These are phyloP conservation scores for Alternaria sp. DNA, from an alignment of 2,329 filamentous ascomycete genomes.

Conservation along the genomic window DNA sequence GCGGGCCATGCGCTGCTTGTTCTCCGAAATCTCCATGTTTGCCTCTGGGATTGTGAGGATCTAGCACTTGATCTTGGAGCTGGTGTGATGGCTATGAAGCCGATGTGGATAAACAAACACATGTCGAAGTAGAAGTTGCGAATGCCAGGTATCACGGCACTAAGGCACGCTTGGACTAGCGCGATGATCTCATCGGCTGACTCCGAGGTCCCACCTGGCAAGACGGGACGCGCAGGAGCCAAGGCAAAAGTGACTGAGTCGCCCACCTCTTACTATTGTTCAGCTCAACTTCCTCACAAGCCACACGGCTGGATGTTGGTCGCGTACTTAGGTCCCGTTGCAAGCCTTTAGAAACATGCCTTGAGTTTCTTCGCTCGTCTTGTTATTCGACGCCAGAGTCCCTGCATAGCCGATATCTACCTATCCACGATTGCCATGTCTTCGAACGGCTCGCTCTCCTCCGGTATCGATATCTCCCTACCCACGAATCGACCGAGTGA, in stretches of 20 bases:
- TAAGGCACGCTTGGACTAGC: neutral
- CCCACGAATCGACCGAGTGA: constrained; percentile 37
- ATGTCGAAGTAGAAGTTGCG: neutral
- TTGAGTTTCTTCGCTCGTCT: constrained; percentile 5
- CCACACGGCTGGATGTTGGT: neutral
- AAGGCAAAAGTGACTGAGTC: constrained; percentile 12
- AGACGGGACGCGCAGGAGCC: neutral
- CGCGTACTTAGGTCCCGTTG: neutral
- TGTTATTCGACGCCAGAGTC: neutral
- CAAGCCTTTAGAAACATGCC: constrained; percentile 10
- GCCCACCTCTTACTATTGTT: constrained; percentile 19
- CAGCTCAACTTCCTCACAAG: neutral
- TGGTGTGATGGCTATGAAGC: neutral
- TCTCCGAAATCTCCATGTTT: constrained; percentile 43
- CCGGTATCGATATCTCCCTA: constrained; percentile 42
- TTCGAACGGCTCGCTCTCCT: constrained; percentile 34
- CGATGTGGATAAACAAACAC: neutral
- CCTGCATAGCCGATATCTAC: neutral
- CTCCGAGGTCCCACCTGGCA: neutral
- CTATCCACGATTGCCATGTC: constrained; percentile 27
- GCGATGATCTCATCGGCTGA: constrained; percentile 1
- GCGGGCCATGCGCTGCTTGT: constrained; percentile 62
- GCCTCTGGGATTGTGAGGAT: neutral
- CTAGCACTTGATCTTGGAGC: neutral
- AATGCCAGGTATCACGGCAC: neutral